Base-by-base conservation (phyloP, 1,284 basidiomycete species). In the Ustilago loliicola region DNA sequence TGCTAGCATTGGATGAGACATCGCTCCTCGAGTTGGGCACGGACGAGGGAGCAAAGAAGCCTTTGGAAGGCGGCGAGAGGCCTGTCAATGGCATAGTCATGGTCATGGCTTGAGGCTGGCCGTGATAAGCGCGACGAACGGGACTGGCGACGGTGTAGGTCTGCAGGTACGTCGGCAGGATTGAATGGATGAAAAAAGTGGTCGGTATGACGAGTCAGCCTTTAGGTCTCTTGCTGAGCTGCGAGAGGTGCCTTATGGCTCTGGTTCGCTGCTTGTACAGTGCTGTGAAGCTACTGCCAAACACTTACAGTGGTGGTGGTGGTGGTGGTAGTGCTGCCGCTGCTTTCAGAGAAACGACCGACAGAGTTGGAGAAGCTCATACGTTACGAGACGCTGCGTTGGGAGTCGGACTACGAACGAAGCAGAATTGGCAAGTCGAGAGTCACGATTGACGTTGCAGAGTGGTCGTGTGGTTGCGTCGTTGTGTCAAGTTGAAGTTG, bases 61-160 rank as follows among this genome's bases (percentile, higher is more conserved):
- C 76, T 62, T 78, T 78, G n/a, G 72, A 69, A 38, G 76, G 76
- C 55, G 76, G 76, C 65, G 76, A 78, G 36, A 78, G 72, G 60
- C 76, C 61, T 5, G 67, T 30, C 45, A 78, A 60, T 5, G 76
- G 76, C 62, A 78, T 71, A 10, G 76, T 65, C 64, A 74, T 74
- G 52, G 72, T 78, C 67, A 74, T 75, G 38, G 48, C 53, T 40
- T 65, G 62, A 36, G 61, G 55, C 17, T 55, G 55, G 23, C 67
- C 64, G 61, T 71, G 42, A 72, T 74, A 68, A 15, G 71, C 61
- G n/a, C 64, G 60, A 38, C 76, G 66, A 27, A 65, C 66, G 9
- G 64, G 65, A 60, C 40, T 70, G 25, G 63, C 59, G 38, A 66
- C 57, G 30, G n/a, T n/a, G n/a, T n/a, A n/a, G n/a, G 66, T 66